Conservation (phyloP, 1,139 yeast genomes). For the Oligophagozyma castellii region DNA sequence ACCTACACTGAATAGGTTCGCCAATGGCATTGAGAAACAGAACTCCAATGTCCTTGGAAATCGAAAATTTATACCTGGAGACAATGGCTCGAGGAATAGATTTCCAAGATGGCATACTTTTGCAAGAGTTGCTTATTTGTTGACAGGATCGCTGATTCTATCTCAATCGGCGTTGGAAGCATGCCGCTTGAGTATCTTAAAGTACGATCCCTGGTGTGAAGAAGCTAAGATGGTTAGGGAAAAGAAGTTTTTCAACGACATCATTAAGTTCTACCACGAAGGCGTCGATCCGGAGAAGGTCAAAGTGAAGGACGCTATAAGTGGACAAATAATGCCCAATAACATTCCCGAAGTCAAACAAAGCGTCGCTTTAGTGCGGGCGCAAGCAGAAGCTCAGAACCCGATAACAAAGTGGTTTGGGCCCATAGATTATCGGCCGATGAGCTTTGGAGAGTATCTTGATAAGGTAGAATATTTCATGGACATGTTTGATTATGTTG, state of each 20-base stretch:
- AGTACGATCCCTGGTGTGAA: slow-evolving; percentile 54
- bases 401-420: slow-evolving; percentile 39
- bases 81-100: not conserved
- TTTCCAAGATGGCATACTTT: not conserved
- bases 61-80: not conserved
- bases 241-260: slow-evolving; percentile 24
- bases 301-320: slow-evolving; percentile 20
- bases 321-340: slow-evolving; percentile 18
- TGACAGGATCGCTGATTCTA: slow-evolving; percentile 17
- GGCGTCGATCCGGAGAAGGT: slow-evolving; percentile 24
- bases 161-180: slow-evolving; percentile 31
- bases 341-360: slow-evolving; percentile 24
- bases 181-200: slow-evolving; percentile 32
- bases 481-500: slow-evolving; percentile 17
- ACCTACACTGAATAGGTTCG: slow-evolving; percentile 24
- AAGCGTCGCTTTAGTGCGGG: slow-evolving; percentile 30
- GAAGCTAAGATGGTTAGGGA: slow-evolving; percentile 34
- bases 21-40: slow-evolving; percentile 13
- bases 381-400: slow-evolving; percentile 33
- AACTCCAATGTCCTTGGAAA: not conserved
- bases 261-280: slow-evolving; percentile 22
- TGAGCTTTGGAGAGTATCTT: slow-evolving; percentile 36
- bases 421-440: slow-evolving; percentile 39
- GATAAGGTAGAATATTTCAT: slow-evolving; percentile 27
- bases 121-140: slow-evolving; percentile 6